Evolutionary conservation across 495 filamentous ascomycete genomes (phyloP).

Genomic region (Xylaria bambusicola): DNA sequence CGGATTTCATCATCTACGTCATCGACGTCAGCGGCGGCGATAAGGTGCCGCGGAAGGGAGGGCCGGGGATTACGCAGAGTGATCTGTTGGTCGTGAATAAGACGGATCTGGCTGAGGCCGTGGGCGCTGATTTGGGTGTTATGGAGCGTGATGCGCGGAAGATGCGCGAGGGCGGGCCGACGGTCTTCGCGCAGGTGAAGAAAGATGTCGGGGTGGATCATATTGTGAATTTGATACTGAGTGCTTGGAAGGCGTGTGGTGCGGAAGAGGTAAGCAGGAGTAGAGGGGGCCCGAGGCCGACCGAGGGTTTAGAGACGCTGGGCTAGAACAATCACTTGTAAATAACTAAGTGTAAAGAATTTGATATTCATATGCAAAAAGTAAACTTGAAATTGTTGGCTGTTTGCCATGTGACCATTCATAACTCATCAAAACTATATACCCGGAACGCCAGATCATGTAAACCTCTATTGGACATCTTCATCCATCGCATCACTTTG

Average conservation of each 20-base stretch:
- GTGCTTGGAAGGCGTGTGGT: slow-evolving; percentile 88
- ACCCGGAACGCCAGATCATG: slow-evolving; percentile 5
- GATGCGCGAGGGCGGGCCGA: slow-evolving; percentile 95
- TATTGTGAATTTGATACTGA: slow-evolving; percentile 85
- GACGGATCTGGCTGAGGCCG: slow-evolving; percentile 87
- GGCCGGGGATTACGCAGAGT: slow-evolving; percentile 93
- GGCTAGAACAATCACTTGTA: slow-evolving; percentile 1
- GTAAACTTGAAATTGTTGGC: slow-evolving; percentile 3
- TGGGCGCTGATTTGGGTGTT: slow-evolving; percentile 87
- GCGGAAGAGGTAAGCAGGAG: slow-evolving; percentile 62
- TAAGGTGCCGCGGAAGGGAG: slow-evolving; percentile 94
- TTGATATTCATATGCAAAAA: no score
- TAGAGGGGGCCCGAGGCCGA: slow-evolving; percentile 52
- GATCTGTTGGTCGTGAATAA: slow-evolving; percentile 95
- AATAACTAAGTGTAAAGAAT: background rate
- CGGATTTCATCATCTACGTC: slow-evolving; percentile 97
- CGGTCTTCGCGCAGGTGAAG: slow-evolving; percentile 97
- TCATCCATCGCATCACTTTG: slow-evolving; percentile 45
- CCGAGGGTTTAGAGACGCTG: slow-evolving; percentile 49
- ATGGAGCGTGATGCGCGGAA: slow-evolving; percentile 95
- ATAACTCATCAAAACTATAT: slow-evolving; percentile 1
- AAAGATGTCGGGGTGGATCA: slow-evolving; percentile 78
- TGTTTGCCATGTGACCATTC: slow-evolving; percentile 9
- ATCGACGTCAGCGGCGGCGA: slow-evolving; percentile 98
- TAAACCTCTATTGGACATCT: slow-evolving; percentile 31